These are phyloP conservation scores for Ammopiptanthus mongolicus DNA, from an alignment of 306 rosid species.

Conservation along the genomic window DNA sequence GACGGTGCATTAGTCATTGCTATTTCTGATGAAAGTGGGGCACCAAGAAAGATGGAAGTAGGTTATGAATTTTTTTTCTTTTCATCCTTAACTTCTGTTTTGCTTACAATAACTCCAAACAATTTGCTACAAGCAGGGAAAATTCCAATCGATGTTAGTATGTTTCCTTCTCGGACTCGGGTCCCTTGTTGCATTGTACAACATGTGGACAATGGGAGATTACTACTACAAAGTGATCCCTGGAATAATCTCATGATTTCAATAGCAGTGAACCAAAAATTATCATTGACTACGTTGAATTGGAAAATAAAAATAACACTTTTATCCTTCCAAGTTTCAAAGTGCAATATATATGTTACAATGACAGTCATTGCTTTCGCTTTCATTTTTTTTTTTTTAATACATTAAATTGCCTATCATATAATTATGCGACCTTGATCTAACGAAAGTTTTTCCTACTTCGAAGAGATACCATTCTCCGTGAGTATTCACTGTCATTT, in stretches of 20 bases:
- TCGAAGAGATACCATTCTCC: too few relatives aligned
- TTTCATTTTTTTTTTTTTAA: not conserved
- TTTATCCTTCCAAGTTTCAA: not conserved
- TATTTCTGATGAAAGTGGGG: not conserved
- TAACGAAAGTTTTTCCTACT: too few relatives aligned
- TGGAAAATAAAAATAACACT: not conserved
- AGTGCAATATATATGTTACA: too few relatives aligned
- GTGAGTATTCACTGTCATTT: too few relatives aligned
- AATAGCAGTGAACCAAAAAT: not conserved
- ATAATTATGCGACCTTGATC: not conserved
- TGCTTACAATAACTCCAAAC: not conserved
- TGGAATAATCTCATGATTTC: not conserved
- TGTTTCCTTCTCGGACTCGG: slow-evolving; percentile 71
- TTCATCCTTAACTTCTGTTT: not conserved
- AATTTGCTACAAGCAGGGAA: slow-evolving; percentile 32
- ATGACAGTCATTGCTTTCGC: not conserved
- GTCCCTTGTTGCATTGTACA: slow-evolving; percentile 48
- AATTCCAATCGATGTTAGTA: slow-evolving; percentile 31
- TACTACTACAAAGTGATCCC: slow-evolving; percentile 38
- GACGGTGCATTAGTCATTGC: not conserved
- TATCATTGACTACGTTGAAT: too few relatives aligned
- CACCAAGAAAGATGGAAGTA: not conserved
- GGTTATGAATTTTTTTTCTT: not conserved
- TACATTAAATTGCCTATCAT: not conserved
- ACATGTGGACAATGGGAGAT: slow-evolving; percentile 48